A percentile compares a stretch with the other conserved stretches of the same genome.
Evolutionary conservation across 768 basidiomycete genomes (phyloP).

Genomic region (Fomitopsis pulvina): DNA sequence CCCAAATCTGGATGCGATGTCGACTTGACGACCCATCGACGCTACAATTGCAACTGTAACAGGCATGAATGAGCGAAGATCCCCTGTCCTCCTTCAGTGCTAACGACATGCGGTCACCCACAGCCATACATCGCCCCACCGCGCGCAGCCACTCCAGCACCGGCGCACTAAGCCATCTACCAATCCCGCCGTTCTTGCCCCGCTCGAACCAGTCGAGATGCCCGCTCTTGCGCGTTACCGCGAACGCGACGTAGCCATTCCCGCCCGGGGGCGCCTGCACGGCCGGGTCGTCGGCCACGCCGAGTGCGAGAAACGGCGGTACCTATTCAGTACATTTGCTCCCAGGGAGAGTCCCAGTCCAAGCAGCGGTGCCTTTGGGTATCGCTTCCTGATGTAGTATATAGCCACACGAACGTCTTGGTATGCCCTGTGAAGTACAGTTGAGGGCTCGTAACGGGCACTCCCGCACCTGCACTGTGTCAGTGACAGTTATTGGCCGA

Average conservation of each 20-base stretch:
- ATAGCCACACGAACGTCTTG: constrained; percentile 80
- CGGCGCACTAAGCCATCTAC: constrained; percentile 55
- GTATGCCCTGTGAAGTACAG: constrained; percentile 88
- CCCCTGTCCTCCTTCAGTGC: too few relatives aligned
- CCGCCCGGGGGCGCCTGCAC: constrained; percentile 53
- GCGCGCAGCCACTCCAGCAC: constrained; percentile 68
- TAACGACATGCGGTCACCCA: constrained; percentile 25
- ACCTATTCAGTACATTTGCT: constrained; percentile 84
- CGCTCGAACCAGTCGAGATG: constrained; percentile 81
- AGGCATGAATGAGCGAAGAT: too few relatives aligned
- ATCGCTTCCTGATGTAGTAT: constrained; percentile 68
- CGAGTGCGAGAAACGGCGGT: constrained; percentile 73
- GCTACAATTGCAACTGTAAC: too few relatives aligned
- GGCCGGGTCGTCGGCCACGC: constrained; percentile 76
- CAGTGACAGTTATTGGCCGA: neutral
- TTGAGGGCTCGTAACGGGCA: constrained; percentile 75
- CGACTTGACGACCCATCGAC: too few relatives aligned
- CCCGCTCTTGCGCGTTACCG: constrained; percentile 59
- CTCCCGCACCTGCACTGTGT: constrained; percentile 63
- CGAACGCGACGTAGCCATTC: constrained; percentile 52
- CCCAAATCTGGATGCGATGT: too few relatives aligned
- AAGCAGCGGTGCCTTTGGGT: constrained; percentile 74
- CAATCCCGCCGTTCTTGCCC: neutral
- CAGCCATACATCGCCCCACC: constrained; percentile 44
- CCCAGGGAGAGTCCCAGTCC: constrained; percentile 94